Evolutionary conservation across 2,329 filamentous ascomycete species (phyloP).

Genomic region (Nemania abortiva): DNA sequence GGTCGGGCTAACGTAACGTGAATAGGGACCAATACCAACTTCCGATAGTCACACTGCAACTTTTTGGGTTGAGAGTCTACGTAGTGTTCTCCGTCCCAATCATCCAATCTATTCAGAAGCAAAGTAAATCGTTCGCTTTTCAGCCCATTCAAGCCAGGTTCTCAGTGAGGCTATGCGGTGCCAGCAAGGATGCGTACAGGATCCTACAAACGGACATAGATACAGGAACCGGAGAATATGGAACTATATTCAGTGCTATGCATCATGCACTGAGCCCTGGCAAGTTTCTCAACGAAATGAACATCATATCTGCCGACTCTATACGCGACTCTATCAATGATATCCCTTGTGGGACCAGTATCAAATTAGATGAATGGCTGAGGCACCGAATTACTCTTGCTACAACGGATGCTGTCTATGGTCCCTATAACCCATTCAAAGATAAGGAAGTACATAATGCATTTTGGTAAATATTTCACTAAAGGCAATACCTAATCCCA

Average conservation of each 20-base stretch:
- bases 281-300: not conserved
- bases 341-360: slow-evolving; percentile 3
- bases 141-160: slow-evolving; percentile 8
- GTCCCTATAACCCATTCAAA: slow-evolving; percentile 4
- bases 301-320: not conserved
- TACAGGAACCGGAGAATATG: not conserved
- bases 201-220: slow-evolving; percentile 9
- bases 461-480: slow-evolving; percentile 15
- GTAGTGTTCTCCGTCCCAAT: slow-evolving; percentile 13
- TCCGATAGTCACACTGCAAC: slow-evolving; percentile 6
- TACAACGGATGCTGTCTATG: slow-evolving; percentile 14
- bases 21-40: slow-evolving; percentile 3
- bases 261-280: not conserved
- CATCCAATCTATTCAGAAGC: slow-evolving; percentile 12
- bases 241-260: not conserved
- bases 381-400: slow-evolving; percentile 13
- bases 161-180: not conserved
- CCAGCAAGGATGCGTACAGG: slow-evolving; percentile 7
- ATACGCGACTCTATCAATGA: not conserved
- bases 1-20: not conserved
- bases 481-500: not conserved
- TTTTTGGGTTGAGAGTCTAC: not conserved
- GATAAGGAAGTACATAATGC: not conserved
- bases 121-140: slow-evolving; percentile 6
- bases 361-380: slow-evolving; percentile 22